A percentile compares a stretch with the other conserved stretches of the same genome.
These are phyloP conservation scores for Cornus kousa DNA, from an alignment of 148 eudicot species.

Conservation along the genomic window DNA sequence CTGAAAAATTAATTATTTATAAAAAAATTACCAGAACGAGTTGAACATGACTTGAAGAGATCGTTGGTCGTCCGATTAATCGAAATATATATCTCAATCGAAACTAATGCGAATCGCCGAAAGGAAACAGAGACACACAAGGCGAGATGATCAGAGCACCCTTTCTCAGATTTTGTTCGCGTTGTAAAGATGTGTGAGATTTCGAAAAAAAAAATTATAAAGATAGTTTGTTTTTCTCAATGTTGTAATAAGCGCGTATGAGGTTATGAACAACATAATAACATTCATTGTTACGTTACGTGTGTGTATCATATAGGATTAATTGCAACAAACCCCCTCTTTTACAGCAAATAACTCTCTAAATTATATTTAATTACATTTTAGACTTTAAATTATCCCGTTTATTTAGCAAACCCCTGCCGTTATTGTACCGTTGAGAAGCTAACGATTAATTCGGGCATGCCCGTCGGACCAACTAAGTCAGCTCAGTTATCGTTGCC, in stretches of 20 bases:
- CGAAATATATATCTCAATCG: neutral
- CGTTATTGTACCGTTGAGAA: too few relatives aligned
- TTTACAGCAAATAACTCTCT: too few relatives aligned
- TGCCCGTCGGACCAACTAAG: too few relatives aligned
- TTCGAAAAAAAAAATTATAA: too few relatives aligned
- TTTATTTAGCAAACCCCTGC: too few relatives aligned
- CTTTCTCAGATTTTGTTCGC: neutral
- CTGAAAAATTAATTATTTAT: neutral
- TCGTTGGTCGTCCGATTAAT: neutral
- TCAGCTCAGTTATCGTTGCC: too few relatives aligned
- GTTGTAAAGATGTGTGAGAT: too few relatives aligned
- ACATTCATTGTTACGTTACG: neutral
- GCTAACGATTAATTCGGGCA: too few relatives aligned
- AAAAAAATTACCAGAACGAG: conserved; percentile 14
- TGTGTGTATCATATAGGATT: neutral
- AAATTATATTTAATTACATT: too few relatives aligned
- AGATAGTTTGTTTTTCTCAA: too few relatives aligned
- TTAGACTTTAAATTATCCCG: too few relatives aligned
- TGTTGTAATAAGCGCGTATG: neutral
- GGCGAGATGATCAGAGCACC: neutral
- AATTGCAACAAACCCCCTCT: neutral
- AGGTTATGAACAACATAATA: too few relatives aligned
- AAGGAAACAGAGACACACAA: neutral
- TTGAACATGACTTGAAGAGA: conserved; percentile 18
- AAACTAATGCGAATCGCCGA: neutral